These are phyloP conservation scores for Conringia planisiliqua DNA, from an alignment of 345 rosid genomes.

Conservation along the genomic window DNA sequence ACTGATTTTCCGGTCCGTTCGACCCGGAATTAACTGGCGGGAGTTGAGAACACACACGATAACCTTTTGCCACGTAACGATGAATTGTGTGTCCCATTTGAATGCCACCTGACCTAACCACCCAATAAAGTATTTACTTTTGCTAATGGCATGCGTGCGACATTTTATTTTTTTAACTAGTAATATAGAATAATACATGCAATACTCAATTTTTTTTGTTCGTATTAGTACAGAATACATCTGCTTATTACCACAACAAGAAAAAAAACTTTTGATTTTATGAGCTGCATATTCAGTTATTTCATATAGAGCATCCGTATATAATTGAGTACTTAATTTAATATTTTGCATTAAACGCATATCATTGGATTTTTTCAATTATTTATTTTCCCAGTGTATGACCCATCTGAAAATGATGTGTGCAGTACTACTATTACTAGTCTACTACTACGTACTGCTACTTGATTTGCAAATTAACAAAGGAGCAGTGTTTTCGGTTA, in stretches of 20 bases:
- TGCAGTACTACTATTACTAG: background rate
- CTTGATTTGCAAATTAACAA: conserved; percentile 24
- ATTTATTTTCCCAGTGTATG: background rate
- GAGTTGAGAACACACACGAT: conserved; percentile 12
- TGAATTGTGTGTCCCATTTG: background rate
- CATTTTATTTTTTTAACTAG: background rate
- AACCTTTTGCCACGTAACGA: conserved; percentile 18
- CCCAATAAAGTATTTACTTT: background rate
- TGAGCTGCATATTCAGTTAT: background rate
- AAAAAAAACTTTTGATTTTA: no score
- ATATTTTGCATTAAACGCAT: background rate
- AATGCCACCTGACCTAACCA: conserved; percentile 30
- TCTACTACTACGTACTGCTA: conserved; percentile 1
- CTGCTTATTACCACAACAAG: no score
- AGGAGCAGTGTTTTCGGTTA: conserved; percentile 25
- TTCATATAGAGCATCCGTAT: background rate
- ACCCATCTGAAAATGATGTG: conserved; percentile 2
- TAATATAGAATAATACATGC: background rate
- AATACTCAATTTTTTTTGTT: background rate
- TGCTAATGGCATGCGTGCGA: background rate
- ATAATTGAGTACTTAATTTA: background rate
- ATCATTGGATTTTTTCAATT: background rate
- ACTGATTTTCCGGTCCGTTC: conserved; percentile 31
- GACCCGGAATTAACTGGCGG: conserved; percentile 30
- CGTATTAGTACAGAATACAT: background rate